Evolutionary conservation across 2,329 filamentous ascomycete species (phyloP), one percentile per base, ranked within the genome.

Genomic region (Nemania sp.): DNA sequence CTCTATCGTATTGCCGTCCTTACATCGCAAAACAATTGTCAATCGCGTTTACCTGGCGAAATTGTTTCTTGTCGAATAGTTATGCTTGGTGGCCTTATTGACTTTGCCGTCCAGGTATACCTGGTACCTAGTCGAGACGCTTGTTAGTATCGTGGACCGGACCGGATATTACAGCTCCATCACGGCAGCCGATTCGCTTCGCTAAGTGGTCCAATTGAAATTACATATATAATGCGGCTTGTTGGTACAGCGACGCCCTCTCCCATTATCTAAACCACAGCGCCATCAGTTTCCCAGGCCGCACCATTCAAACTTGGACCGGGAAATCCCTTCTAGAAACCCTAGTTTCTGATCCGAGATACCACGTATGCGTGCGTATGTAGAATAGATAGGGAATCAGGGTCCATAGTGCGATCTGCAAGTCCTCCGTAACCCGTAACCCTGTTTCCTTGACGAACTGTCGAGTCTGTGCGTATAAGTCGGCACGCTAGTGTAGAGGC

Each of bases 201-300:
- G 68, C 62, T 66, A 22, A 68, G 13, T 70, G 68, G 62, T 41
- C 62, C 51, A 60, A 51, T 68, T 56, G 22, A 68, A 62, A 62
- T 67, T 62, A 65, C 64, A 18, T n/a, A n/a, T n/a, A 43, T 41
- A 58, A 51, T 27, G 24, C 49, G 11, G 13, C 35, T 18, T 45
- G 55, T 20, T 35, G 8, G 62, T 53, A 53, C 27, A 53, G 26
- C 49, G 59, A 32, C 35, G 35, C 4, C n/a, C 18, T 45, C 26
- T 15, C 38, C 55, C 47, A 22, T 57, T 45, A 57, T n/a, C 13
- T 38, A 66, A 38, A 53, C 11, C 41, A 43, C 18, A 45, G 27
- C 60, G 49, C 64, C 64, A 38, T 52, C 56, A 55, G 43, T 53
- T 60, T 51, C 38, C 51, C 18, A 62, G 45, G n/a, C 58, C 24